Percentiles rank a stretch among this genome's conserved stretches.
Conservation (phyloP, 805 yeast species). For the Candida fluviatilis region DNA sequence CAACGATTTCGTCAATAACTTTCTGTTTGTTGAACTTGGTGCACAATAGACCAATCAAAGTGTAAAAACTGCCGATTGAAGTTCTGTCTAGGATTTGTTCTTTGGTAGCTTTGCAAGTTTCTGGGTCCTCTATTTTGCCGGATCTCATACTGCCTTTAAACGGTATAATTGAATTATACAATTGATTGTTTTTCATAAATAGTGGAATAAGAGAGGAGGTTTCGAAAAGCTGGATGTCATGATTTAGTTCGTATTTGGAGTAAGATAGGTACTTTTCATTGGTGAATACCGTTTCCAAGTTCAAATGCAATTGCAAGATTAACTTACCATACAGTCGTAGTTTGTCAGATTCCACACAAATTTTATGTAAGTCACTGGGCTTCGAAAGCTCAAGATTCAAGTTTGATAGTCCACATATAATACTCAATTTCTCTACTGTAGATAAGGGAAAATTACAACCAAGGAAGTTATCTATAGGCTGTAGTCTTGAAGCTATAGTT, state of each 20-base stretch:
- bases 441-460: conserved; percentile 21
- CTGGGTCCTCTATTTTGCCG: conserved; percentile 10
- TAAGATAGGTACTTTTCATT: conserved; percentile 26
- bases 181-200: conserved; percentile 28
- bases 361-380: background rate
- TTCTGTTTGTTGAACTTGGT: conserved; percentile 23
- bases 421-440: conserved; percentile 21
- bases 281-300: conserved; percentile 24
- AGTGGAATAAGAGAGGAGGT: conserved; percentile 18
- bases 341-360: conserved; percentile 11
- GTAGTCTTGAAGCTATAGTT: conserved; percentile 11
- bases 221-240: conserved; percentile 17
- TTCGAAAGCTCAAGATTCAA: conserved; percentile 7
- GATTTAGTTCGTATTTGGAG: conserved; percentile 23
- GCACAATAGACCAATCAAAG: conserved; percentile 32
- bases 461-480: conserved; percentile 20
- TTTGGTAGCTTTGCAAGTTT: conserved; percentile 8
- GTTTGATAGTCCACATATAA: conserved; percentile 28
- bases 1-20: conserved; percentile 16
- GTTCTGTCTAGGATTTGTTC: conserved; percentile 17
- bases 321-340: conserved; percentile 25
- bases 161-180: conserved; percentile 27
- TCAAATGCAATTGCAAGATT: conserved; percentile 19
- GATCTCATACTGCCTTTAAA: conserved; percentile 24
- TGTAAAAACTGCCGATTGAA: conserved; percentile 33